phyloP scores from a whole-genome alignment of 345 rosid species.

The Eutrema yunnanense region DNA sequence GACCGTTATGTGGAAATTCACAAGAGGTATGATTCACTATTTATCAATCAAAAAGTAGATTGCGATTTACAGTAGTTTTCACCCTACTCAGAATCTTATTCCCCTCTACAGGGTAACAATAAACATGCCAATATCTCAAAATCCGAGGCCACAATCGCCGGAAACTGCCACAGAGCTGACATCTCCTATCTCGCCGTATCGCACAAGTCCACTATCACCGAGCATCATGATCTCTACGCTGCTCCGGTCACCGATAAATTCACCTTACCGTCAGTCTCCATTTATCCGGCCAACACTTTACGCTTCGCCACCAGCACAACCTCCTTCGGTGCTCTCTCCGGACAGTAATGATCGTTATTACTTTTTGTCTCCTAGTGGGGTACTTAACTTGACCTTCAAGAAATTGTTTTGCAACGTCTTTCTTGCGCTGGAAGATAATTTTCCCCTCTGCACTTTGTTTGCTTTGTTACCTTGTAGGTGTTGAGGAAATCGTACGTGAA shows the following conservation, averaged over 20 bases:
- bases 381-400: constrained; percentile 6
- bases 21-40: constrained; percentile 34
- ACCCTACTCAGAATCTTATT: neutral
- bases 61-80: neutral
- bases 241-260: constrained; percentile 46
- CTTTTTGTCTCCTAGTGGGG: constrained; percentile 36
- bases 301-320: constrained; percentile 41
- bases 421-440: neutral
- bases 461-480: constrained; percentile 29
- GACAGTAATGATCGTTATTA: constrained; percentile 3
- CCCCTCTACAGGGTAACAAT: constrained; percentile 41
- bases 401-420: neutral
- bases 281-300: constrained; percentile 39
- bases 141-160: constrained; percentile 36
- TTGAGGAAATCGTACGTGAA: constrained; percentile 47
- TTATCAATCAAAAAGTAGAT: neutral
- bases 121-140: constrained; percentile 37
- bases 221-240: constrained; percentile 34
- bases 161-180: constrained; percentile 33
- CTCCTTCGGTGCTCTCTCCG: constrained; percentile 23
- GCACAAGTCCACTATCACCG: constrained; percentile 41
- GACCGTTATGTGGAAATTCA: constrained; percentile 57
- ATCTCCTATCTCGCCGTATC: constrained; percentile 44
- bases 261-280: constrained; percentile 44
- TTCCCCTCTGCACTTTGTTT: neutral